Evolutionary conservation across 129 eudicot genomes (phyloP).

Genomic region (Flaveria trinervia): DNA sequence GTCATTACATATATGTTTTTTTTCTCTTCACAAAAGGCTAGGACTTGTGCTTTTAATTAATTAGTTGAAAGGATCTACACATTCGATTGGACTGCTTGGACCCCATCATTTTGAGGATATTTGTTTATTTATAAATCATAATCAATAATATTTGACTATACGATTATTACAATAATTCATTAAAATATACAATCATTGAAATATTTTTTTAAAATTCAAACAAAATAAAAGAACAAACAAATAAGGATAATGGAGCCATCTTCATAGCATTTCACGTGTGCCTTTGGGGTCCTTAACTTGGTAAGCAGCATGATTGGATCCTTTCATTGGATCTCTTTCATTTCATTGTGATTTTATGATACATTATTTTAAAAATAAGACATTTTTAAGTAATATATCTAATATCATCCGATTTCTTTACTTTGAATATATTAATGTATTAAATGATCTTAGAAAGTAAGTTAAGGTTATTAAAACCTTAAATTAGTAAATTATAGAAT

Average conservation of each 20-base stretch:
- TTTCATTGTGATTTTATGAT: not conserved
- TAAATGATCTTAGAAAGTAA: too few relatives aligned
- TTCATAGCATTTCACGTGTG: conserved; percentile 44
- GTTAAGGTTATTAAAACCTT: too few relatives aligned
- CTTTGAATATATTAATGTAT: too few relatives aligned
- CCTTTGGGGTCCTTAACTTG: conserved; percentile 36
- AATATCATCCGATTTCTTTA: too few relatives aligned
- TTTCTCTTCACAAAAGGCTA: not conserved
- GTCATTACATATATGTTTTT: not conserved
- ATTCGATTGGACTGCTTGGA: conserved; percentile 27
- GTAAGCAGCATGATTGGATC: conserved; percentile 7
- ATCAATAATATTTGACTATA: conserved; percentile 36
- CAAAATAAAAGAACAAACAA: not conserved
- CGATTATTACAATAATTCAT: not conserved
- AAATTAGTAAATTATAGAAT: too few relatives aligned
- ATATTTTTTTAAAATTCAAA: not conserved
- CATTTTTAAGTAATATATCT: not conserved
- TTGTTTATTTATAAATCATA: conserved; percentile 31
- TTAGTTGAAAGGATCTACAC: conserved; percentile 36
- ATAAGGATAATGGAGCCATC: conserved; percentile 38
- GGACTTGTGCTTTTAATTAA: conserved; percentile 25
- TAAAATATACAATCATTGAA: conserved; percentile 17
- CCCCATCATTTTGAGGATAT: conserved; percentile 34
- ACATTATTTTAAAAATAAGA: not conserved
- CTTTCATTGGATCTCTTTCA: not conserved